Conservation (phyloP, 1,284 basidiomycete genomes). For the Cryptococcus sp. region DNA sequence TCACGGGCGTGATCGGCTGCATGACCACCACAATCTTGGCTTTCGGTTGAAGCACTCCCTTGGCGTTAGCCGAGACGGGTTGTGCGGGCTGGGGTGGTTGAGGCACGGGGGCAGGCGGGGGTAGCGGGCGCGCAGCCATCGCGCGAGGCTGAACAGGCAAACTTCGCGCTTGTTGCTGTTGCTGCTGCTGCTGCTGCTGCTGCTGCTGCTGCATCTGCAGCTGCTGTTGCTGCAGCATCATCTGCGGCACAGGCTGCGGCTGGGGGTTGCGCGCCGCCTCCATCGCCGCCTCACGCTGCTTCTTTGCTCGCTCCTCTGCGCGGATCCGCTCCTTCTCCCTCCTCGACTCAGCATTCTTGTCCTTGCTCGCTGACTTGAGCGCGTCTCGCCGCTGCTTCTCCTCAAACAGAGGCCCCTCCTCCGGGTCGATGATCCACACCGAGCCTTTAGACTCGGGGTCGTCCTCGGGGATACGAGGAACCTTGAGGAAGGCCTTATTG, state of each 20-base stretch:
- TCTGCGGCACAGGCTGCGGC: slow-evolving; percentile 3
- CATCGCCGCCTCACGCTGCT: slow-evolving; percentile 29
- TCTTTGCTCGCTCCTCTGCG: slow-evolving; percentile 36
- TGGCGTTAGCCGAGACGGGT: slow-evolving; percentile 22
- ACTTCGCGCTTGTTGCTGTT: neutral
- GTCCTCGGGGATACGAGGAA: slow-evolving; percentile 72
- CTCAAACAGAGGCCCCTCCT: slow-evolving; percentile 51
- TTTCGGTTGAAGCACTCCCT: slow-evolving; percentile 37
- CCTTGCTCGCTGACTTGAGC: slow-evolving; percentile 44
- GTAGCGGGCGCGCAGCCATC: neutral
- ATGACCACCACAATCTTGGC: slow-evolving; percentile 42
- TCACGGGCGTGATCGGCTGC: slow-evolving; percentile 37
- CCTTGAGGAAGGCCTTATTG: slow-evolving; percentile 79
- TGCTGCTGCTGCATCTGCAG: too few species aligned
- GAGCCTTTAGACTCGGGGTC: slow-evolving; percentile 79
- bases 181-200: too few species aligned
- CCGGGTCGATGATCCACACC: slow-evolving; percentile 80
- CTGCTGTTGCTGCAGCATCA: too few species aligned
- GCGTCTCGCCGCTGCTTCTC: slow-evolving; percentile 47
- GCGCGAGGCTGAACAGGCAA: slow-evolving; percentile 9
- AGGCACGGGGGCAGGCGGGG: slow-evolving; percentile 9
- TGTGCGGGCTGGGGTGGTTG: slow-evolving; percentile 9
- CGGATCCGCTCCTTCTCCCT: slow-evolving; percentile 39
- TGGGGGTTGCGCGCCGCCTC: slow-evolving; percentile 21
- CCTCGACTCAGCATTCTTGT: slow-evolving; percentile 44